A percentile compares a stretch with the other conserved stretches of the same genome.
Evolutionary conservation across 495 filamentous ascomycete species (phyloP).

Genomic region (Xylaria scruposa): DNA sequence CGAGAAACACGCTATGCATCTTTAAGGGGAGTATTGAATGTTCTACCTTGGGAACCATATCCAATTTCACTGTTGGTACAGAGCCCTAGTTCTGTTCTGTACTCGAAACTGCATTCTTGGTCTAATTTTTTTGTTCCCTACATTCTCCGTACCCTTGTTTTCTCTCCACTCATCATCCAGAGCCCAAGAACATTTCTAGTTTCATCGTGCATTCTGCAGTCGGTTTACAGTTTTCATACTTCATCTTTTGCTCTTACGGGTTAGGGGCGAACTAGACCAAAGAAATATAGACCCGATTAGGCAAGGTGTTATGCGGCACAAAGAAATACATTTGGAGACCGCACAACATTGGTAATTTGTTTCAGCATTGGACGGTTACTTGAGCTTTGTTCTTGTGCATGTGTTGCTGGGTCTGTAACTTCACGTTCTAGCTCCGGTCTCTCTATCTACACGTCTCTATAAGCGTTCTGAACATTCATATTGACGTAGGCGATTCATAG

Average conservation of each 20-base stretch:
- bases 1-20: neutral
- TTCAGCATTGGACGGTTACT: neutral
- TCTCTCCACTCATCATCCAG: neutral
- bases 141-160: neutral
- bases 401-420: neutral
- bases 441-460: too few relatives aligned
- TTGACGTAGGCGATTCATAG: neutral
- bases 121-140: neutral
- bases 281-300: neutral
- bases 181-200: neutral
- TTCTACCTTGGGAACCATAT: neutral
- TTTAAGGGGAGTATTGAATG: neutral
- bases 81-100: neutral
- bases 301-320: neutral
- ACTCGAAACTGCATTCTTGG: neutral
- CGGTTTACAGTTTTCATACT: neutral
- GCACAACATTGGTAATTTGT: neutral
- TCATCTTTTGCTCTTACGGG: neutral
- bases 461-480: neutral
- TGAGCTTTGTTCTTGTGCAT: neutral
- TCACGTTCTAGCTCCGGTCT: neutral
- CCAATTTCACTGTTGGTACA: neutral
- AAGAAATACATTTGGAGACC: neutral
- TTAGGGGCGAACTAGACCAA: neutral
- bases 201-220: neutral